Conservation (phyloP, 192 early-diverging fungal genomes). For the Ambispora gerdemannii region DNA sequence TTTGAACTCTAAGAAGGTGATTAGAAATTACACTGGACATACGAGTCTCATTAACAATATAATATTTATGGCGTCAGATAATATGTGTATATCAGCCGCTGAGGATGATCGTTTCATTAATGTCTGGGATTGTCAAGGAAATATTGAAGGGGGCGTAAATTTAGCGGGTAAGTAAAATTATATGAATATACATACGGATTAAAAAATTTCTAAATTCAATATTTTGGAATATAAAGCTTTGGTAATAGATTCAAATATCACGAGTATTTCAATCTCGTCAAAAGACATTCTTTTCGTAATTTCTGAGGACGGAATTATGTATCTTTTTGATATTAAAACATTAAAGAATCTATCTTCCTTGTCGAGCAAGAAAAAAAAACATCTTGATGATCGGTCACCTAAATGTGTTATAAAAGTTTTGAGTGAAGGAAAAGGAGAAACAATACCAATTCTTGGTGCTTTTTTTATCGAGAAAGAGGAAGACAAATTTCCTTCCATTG, state of each 20-base stretch:
- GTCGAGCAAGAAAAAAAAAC: slow-evolving; percentile 43
- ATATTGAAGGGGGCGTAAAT: slow-evolving; percentile 40
- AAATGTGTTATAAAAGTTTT: slow-evolving; percentile 47
- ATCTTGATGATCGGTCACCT: slow-evolving; percentile 43
- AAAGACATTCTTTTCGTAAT: slow-evolving; percentile 47
- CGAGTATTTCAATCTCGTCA: slow-evolving; percentile 45
- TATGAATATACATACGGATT: too few species aligned
- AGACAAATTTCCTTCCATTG: slow-evolving; percentile 28
- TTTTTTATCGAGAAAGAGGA: slow-evolving; percentile 39
- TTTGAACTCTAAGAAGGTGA: slow-evolving; percentile 38
- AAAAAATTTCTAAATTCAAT: background rate
- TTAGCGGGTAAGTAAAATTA: slow-evolving; percentile 44
- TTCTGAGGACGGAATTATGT: slow-evolving; percentile 51
- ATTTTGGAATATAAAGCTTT: slow-evolving; percentile 34
- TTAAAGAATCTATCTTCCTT: slow-evolving; percentile 33
- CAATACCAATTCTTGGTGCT: slow-evolving; percentile 49
- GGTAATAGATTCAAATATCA: slow-evolving; percentile 47
- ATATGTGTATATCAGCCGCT: slow-evolving; percentile 45
- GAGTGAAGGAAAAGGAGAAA: slow-evolving; percentile 32
- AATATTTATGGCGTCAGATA: slow-evolving; percentile 47
- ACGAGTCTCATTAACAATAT: slow-evolving; percentile 48
- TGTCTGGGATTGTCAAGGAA: slow-evolving; percentile 49
- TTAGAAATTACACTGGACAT: slow-evolving; percentile 57
- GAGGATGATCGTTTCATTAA: slow-evolving; percentile 56
- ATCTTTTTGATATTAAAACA: slow-evolving; percentile 45